Base-by-base conservation (phyloP, 192 early-diverging fungal species). In the Coemansia sp. region DNA sequence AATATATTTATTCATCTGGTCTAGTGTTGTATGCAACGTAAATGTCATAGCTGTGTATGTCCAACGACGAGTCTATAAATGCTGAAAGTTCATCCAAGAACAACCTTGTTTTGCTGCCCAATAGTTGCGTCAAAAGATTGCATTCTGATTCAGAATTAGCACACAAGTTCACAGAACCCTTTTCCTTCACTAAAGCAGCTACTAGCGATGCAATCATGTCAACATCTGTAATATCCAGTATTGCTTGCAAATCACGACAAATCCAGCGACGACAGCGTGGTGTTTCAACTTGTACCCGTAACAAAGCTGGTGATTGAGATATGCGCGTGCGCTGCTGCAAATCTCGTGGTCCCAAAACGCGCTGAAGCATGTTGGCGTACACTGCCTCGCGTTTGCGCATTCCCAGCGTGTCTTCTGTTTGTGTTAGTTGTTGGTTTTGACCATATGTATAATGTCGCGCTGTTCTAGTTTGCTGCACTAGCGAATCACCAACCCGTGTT, bases 371-470 rank as follows among this genome's bases (percentile, higher is more conserved):
- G 17, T 71, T 40, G 9, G 28, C 12, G 36, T 77, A 77, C 4
- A 77, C 69, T 10, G 69, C 58, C 20, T 55, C 46, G 20, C 74
- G 74, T 19, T 77, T 77, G 5, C 74, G 68, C 52, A 67, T 60
- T 12, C 74, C 68, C 12, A 71, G 48, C 2, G 12, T 19, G 3
- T 28, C 53, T 1, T 64, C 60, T 5, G 62, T 36, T 11, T 61
- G 40, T 4, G 42, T n/a, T 0, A 68, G 37, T 9, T 19, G 4
- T 11, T 25, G 56, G 21, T 66, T 46, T 10, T 57, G 53, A 5
- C 74, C 74, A 26, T 69, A 75, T 12, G 49, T 21, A 8, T 5
- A 37, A 5, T 49, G 40, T 9, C 15, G 40, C 3, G 4, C 4
- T 15, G 40, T 12, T n/a, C 40, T 12, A n/a, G 11, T 44, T 15